phyloP scores from a whole-genome alignment of 352 stramenopile species.

The Phytophthora cactorum region DNA sequence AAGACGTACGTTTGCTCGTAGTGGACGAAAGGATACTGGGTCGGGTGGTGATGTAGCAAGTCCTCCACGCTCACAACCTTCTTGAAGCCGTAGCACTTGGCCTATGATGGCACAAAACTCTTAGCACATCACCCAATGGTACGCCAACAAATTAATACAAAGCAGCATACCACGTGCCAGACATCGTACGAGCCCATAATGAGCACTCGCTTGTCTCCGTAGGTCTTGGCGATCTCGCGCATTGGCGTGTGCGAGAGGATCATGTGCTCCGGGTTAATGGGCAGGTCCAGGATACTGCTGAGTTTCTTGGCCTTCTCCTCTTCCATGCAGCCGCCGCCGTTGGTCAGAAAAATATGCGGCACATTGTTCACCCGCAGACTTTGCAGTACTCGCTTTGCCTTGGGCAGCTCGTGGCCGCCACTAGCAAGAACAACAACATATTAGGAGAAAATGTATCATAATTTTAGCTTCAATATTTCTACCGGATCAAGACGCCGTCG shows the following conservation, averaged over 20 bases:
- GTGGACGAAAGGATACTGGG: constrained; percentile 81
- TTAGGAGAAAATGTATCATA: constrained; percentile 8
- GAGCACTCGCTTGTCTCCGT: constrained; percentile 80
- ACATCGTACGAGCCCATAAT: constrained; percentile 89
- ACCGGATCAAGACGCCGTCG: constrained; percentile 91
- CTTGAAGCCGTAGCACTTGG: constrained; percentile 80
- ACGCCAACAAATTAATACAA: background rate
- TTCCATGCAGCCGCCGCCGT: constrained; percentile 90
- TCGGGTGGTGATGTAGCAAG: constrained; percentile 71
- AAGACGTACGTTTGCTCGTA: constrained; percentile 67
- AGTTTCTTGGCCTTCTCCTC: constrained; percentile 82
- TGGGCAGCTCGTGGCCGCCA: constrained; percentile 73
- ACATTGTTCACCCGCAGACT: constrained; percentile 67
- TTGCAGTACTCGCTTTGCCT: constrained; percentile 70
- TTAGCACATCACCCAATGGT: background rate
- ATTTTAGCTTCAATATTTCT: background rate
- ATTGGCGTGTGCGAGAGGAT: constrained; percentile 92
- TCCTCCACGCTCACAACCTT: constrained; percentile 82
- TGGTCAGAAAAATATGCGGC: constrained; percentile 92
- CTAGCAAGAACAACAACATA: constrained; percentile 28
- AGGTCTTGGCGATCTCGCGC: constrained; percentile 72
- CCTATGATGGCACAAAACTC: constrained; percentile 24
- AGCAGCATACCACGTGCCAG: constrained; percentile 64
- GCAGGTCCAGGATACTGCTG: constrained; percentile 57
- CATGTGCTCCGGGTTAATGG: constrained; percentile 80